A percentile compares a stretch with the other conserved stretches of the same genome.
These are phyloP conservation scores for Aspergillus uvarum DNA, from an alignment of 2,329 filamentous ascomycete genomes.

Conservation along the genomic window DNA sequence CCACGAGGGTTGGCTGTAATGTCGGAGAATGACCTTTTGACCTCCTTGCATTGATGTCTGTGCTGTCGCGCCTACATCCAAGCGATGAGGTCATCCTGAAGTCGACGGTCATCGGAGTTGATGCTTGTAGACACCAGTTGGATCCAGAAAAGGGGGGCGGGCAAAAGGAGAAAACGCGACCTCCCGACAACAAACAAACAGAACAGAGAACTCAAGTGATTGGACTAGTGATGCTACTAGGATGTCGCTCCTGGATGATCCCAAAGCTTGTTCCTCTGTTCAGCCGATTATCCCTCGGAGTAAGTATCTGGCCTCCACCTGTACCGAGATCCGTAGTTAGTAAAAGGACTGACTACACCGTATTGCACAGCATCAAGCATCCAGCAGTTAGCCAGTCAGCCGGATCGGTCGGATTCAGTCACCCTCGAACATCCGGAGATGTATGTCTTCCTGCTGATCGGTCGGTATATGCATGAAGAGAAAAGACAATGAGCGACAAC, in stretches of 20 bases:
- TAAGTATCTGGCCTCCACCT: no score
- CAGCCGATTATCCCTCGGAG: background rate
- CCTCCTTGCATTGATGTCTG: background rate
- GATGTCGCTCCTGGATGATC: background rate
- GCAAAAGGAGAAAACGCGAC: background rate
- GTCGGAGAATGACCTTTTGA: background rate
- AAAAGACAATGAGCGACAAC: background rate
- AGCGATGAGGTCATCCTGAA: background rate
- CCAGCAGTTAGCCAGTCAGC: background rate
- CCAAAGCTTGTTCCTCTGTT: background rate
- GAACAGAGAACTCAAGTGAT: background rate
- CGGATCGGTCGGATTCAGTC: background rate
- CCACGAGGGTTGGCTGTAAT: background rate
- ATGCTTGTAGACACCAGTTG: background rate
- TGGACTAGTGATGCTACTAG: background rate
- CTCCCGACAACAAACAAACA: background rate
- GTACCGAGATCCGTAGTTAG: background rate
- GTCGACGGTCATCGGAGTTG: background rate
- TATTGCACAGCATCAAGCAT: background rate
- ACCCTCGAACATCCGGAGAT: no score
- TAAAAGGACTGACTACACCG: no score
- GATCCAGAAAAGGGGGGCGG: background rate
- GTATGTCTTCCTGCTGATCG: no score
- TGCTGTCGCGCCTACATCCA: background rate
- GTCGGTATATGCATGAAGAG: no score